Evolutionary conservation across 306 rosid species (phyloP).

Genomic region (Adenanthera pavonina): DNA sequence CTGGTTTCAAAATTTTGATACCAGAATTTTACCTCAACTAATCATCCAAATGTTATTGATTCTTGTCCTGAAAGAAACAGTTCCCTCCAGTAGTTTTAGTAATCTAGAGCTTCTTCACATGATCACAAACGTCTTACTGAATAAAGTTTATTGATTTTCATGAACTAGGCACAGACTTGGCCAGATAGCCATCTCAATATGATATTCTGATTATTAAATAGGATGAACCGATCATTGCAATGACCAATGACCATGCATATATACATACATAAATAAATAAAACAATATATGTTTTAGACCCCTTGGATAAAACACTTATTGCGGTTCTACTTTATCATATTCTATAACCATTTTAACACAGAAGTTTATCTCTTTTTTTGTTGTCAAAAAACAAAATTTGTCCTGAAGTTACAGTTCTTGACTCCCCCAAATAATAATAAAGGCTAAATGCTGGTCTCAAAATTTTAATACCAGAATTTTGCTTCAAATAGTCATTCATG

Average conservation of each 20-base stretch:
- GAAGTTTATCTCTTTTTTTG: background rate
- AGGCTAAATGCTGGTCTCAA: background rate
- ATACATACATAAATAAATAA: background rate
- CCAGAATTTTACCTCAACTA: background rate
- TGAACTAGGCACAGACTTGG: background rate
- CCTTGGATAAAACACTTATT: background rate
- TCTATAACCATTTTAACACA: background rate
- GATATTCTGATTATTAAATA: background rate
- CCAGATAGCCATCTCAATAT: background rate
- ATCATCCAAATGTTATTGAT: constrained; percentile 6
- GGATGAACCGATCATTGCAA: background rate
- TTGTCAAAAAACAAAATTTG: background rate
- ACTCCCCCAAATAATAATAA: background rate
- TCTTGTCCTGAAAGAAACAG: constrained; percentile 33
- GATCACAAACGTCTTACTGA: background rate
- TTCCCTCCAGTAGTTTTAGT: constrained; percentile 31
- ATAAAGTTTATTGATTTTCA: background rate
- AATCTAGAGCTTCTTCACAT: background rate
- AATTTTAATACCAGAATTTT: background rate
- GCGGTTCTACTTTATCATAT: background rate
- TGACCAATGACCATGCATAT: background rate
- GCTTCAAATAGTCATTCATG: background rate
- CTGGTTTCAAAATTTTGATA: background rate
- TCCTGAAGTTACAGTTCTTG: background rate
- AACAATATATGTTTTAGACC: background rate